Conservation (phyloP, 208 protist species). For the Novymonas esmeraldas region DNA sequence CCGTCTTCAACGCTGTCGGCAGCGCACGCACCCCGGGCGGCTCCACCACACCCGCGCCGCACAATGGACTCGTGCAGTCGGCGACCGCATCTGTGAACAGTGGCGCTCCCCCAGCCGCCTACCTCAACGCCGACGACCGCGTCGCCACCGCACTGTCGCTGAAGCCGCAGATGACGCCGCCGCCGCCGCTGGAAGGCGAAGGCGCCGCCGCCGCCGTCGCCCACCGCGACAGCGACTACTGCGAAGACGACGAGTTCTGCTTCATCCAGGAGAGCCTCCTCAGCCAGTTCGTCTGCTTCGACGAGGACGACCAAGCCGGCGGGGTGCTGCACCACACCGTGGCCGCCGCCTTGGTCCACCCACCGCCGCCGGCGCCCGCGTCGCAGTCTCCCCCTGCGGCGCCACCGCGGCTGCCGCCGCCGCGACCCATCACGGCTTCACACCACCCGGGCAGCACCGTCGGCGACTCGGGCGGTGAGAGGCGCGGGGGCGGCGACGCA, state of each 20-base stretch:
- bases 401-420: too few relatives aligned
- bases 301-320: conserved; percentile 5
- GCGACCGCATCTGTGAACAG: not conserved
- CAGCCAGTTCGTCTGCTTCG: conserved; percentile 10
- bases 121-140: not conserved
- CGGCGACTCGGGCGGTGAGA: not conserved
- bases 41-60: not conserved
- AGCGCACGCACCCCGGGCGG: not conserved
- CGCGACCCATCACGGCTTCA: not conserved
- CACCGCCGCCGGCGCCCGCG: not conserved
- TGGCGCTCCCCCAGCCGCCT: not conserved
- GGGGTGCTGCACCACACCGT: not conserved
- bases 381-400: not conserved
- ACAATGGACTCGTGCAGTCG: not conserved
- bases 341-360: not conserved
- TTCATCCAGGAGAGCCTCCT: conserved; percentile 8
- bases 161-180: not conserved
- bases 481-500: not conserved
- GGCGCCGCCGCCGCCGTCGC: not conserved
- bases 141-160: not conserved
- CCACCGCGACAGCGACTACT: conserved; percentile 4
- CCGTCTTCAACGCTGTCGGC: not conserved
- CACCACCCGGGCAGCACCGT: not conserved
- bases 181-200: not conserved
- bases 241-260: not conserved